A percentile compares a stretch with the other conserved stretches of the same genome.
Conservation (phyloP, 208 protist genomes). For the Trypanosoma boissoni region DNA sequence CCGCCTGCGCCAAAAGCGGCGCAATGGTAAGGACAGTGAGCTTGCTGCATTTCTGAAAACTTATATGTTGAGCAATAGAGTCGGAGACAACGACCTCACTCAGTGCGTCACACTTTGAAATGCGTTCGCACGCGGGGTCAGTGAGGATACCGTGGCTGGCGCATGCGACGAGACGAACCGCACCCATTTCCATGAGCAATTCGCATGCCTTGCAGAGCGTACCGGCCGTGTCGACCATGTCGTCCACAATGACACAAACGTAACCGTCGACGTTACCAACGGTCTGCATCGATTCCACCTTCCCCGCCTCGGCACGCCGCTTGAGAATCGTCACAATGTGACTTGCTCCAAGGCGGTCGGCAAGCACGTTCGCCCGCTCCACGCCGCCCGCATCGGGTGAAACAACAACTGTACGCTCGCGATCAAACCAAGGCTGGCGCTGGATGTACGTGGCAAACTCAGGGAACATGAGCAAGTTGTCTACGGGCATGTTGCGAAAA, state of each 20-base stretch:
- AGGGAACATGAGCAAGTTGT: slow-evolving; percentile 93
- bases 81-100: slow-evolving; percentile 93
- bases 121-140: slow-evolving; percentile 83
- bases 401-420: slow-evolving; percentile 86
- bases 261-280: slow-evolving; percentile 95
- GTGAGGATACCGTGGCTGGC: slow-evolving; percentile 95
- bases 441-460: slow-evolving; percentile 84
- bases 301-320: slow-evolving; percentile 89
- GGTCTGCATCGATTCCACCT: slow-evolving; percentile 93
- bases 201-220: slow-evolving; percentile 93
- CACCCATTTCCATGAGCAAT: slow-evolving; percentile 88
- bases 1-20: slow-evolving; percentile 83
- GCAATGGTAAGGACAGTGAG: slow-evolving; percentile 87
- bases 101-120: slow-evolving; percentile 86
- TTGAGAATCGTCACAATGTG: slow-evolving; percentile 92
- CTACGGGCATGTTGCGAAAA: slow-evolving; percentile 94
- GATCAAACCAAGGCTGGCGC: slow-evolving; percentile 81
- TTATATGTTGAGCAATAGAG: slow-evolving; percentile 74
- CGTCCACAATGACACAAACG: slow-evolving; percentile 95
- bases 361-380: slow-evolving; percentile 90
- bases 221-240: slow-evolving; percentile 97
- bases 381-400: slow-evolving; percentile 97
- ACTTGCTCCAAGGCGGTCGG: slow-evolving; percentile 80
- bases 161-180: slow-evolving; percentile 90
- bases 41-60: slow-evolving; percentile 74